Conservation (phyloP, 192 early-diverging fungal genomes). For the Entomortierella chlamydospora region DNA sequence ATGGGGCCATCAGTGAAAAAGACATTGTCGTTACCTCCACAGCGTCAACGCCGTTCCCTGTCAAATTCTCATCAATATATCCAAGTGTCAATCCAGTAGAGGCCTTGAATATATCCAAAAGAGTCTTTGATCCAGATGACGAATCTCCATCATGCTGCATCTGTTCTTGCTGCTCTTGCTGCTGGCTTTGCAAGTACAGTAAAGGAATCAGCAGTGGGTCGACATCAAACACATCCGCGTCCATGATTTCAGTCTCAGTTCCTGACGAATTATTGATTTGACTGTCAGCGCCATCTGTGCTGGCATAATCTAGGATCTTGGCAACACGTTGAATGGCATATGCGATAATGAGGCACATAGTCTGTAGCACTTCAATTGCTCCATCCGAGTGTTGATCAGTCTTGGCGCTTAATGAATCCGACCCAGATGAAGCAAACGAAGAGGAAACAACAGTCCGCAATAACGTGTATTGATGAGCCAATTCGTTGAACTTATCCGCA, state of each 20-base stretch:
- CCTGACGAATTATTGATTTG: not conserved
- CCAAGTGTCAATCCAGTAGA: slow-evolving; percentile 20
- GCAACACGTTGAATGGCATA: slow-evolving; percentile 30
- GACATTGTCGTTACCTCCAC: slow-evolving; percentile 9
- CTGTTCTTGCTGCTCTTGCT: not conserved
- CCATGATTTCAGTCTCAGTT: not conserved
- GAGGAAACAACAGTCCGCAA: slow-evolving; percentile 8
- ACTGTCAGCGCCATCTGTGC: too few relatives aligned
- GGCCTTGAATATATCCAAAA: slow-evolving; percentile 22
- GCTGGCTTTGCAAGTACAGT: slow-evolving; percentile 20
- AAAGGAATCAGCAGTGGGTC: slow-evolving; percentile 45
- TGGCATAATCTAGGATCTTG: slow-evolving; percentile 12
- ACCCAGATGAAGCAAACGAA: not conserved
- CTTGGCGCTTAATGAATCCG: not conserved
- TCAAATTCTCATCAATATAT: slow-evolving; percentile 13
- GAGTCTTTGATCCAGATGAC: not conserved
- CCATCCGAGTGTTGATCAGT: slow-evolving; percentile 14
- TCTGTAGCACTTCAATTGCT: slow-evolving; percentile 35
- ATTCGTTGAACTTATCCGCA: slow-evolving; percentile 22
- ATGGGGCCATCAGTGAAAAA: too few relatives aligned
- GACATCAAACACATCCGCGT: slow-evolving; percentile 40
- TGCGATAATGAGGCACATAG: slow-evolving; percentile 31
- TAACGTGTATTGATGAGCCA: slow-evolving; percentile 42
- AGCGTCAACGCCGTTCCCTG: slow-evolving; percentile 2
- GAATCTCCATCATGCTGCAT: not conserved